Evolutionary conservation across 2,329 filamentous ascomycete genomes (phyloP), one percentile per base, ranked within the genome.

Genomic region (Penicillium sp.): DNA sequence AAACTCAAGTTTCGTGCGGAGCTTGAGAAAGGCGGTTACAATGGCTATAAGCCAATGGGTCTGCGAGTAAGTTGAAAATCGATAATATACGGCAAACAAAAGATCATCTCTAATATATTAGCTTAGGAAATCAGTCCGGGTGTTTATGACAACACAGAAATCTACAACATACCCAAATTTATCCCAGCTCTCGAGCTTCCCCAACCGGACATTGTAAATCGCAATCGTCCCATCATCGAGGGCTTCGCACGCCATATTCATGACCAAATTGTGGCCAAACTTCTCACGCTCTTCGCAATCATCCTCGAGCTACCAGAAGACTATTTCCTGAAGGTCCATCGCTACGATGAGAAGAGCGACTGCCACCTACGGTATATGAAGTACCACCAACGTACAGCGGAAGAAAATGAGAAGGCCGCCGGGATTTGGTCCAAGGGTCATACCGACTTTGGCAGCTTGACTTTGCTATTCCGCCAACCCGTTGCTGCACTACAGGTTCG

Each of bases 341-440:
- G 74, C 6, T 88, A 86, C 69, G 79, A 84, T 0, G 77, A 80
- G 31, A 78, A 80, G 31, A 78, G 80, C n/a, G 84, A 86, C 62
- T 82, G 83, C 31, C 83, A 86, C 57, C 75, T 86, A 31, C 78
- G 85, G 1, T 86, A 86, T 68, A 86, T 86, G 82, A 78, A 80
- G 49, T 85, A 85, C 58, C 74, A 76, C 19, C 75, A 76, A 1
- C 80, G 82, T 25, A 77, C 75, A 0, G 68, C 74, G 0, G 78
- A 82, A 41, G 78, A 82, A 54, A 80, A 79, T 52, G 75, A 74
- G 29, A 73, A 72, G 49, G 69, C 73, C 3, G 75, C 75, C 0
- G 70, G 73, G 33, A 70, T 82, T 0, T 80, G 78, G 61, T 71
- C 75, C 0, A 73, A 73, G 0, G 82, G 82, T 0, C 83, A 86